A percentile compares a stretch with the other conserved stretches of the same genome.
Evolutionary conservation across 257 asterid genomes (phyloP).

Genomic region (Misopates orontium): DNA sequence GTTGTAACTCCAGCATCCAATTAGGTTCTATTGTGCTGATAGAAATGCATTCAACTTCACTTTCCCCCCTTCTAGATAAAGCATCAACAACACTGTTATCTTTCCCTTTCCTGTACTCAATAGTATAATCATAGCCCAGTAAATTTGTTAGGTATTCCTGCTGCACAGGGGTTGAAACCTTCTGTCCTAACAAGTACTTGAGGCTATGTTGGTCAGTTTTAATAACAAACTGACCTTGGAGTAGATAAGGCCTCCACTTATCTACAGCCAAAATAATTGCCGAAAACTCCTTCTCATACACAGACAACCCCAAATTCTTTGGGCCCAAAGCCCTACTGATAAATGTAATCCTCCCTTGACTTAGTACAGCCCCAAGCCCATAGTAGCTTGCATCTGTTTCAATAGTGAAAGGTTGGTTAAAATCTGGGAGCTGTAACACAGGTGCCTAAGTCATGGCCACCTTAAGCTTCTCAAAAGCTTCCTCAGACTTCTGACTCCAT

Average conservation of each 20-base stretch:
- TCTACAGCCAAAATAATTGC: too few species aligned
- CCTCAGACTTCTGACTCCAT: neutral
- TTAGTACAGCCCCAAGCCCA: neutral
- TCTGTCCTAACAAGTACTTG: too few species aligned
- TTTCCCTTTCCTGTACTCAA: neutral
- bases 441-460: neutral
- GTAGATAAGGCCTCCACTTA: too few species aligned
- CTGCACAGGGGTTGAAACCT: too few species aligned
- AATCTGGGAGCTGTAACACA: neutral
- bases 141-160: too few species aligned
- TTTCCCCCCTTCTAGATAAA: neutral
- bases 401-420: neutral
- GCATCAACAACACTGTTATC: constrained; percentile 11
- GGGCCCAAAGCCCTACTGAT: too few species aligned
- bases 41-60: fast-evolving
- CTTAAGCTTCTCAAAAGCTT: neutral
- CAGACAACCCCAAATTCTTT: too few species aligned
- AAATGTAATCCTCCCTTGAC: too few species aligned
- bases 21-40: too few species aligned
- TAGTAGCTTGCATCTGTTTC: too few species aligned
- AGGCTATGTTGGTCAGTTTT: neutral
- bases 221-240: neutral
- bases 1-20: too few species aligned
- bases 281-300: too few species aligned
- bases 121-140: neutral